A percentile compares a stretch with the other conserved stretches of the same genome.
These are phyloP conservation scores for Gymnopilus dilepis DNA, from an alignment of 768 basidiomycete genomes.

Conservation along the genomic window DNA sequence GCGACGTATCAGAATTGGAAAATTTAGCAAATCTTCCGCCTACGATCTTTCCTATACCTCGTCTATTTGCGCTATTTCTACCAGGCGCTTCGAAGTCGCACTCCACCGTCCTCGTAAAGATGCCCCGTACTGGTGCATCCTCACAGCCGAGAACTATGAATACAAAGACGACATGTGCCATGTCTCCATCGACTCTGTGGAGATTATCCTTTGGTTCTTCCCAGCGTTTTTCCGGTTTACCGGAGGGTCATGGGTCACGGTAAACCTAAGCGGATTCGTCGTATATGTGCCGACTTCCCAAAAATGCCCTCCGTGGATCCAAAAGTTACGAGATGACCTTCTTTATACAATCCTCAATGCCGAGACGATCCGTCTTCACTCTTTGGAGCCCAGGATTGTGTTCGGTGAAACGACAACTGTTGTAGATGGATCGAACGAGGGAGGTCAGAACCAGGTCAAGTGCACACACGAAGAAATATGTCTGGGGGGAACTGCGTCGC, in stretches of 20 bases:
- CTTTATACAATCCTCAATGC: conserved; percentile 44
- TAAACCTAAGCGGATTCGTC: conserved; percentile 41
- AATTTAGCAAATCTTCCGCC: conserved; percentile 1
- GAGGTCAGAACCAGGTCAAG: conserved; percentile 18
- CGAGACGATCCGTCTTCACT: conserved; percentile 44
- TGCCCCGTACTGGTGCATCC: conserved; percentile 37
- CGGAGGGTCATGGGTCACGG: conserved; percentile 39
- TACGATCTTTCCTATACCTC: conserved; percentile 18
- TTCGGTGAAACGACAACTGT: conserved; percentile 28
- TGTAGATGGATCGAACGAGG: conserved; percentile 11
- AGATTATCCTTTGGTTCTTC: conserved; percentile 41
- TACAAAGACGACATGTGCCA: conserved; percentile 35
- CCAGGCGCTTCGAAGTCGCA: conserved; percentile 27
- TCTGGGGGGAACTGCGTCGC: conserved; percentile 31
- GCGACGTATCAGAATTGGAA: neutral
- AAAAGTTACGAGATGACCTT: conserved; percentile 40
- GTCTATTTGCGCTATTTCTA: conserved; percentile 13
- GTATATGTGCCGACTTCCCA: conserved; percentile 39
- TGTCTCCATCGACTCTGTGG: conserved; percentile 25
- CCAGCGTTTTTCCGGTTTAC: conserved; percentile 43
- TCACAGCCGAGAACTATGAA: conserved; percentile 33
- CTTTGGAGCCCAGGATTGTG: conserved; percentile 39
- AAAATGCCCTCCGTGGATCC: conserved; percentile 43
- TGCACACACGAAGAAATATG: conserved; percentile 36
- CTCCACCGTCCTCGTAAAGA: conserved; percentile 33